Evolutionary conservation across 768 basidiomycete species (phyloP), one percentile per base, ranked within the genome.

Genomic region (Lentinus brumalis): DNA sequence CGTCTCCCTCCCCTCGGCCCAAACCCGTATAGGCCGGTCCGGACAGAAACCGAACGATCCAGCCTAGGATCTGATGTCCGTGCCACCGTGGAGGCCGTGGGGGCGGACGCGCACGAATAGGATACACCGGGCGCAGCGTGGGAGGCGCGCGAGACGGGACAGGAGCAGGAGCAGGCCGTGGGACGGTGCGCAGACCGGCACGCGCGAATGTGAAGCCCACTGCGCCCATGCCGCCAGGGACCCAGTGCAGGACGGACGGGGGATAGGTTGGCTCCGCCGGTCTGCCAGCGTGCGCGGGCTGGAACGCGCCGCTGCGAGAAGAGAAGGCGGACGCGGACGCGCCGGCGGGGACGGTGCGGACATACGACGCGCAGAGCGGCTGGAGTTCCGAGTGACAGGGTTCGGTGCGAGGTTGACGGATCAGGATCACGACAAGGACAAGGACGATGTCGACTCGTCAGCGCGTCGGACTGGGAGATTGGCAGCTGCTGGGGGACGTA

Each of bases 381-480:
- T 55, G 44, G 10, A 21, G n/a, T 26, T 26, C 21, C 21, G 21
- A 26, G 21, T 26, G 21, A 26, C 21, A 26, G 21, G 21, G 1
- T 26, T 26, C 21, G 21, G 21, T 26, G 21, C 21, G 21, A 26
- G 21, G 21, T 26, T 26, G 21, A 2, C 21, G 21, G 21, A 14
- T 21, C 15, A 5, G 14, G 42, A 15, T 15, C 9, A 44, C 35
- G 35, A 16, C 42, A 21, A 15, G 6, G 42, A 46, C 21, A 8
- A 50, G 15, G 11, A 50, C 11, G 45, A 54, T 59, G 16, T 26
- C 21, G 21, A 26, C 21, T 26, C 21, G 21, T 26, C 21, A 26
- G 21, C 21, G 21, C 21, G 21, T 54, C 12, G 56, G 59, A 26
- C 61, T 53, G 10, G 61, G 57, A 6, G 61, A 61, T 63, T 62